Evolutionary conservation across 2,329 filamentous ascomycete species (phyloP).

Genomic region (Alternaria rosae): DNA sequence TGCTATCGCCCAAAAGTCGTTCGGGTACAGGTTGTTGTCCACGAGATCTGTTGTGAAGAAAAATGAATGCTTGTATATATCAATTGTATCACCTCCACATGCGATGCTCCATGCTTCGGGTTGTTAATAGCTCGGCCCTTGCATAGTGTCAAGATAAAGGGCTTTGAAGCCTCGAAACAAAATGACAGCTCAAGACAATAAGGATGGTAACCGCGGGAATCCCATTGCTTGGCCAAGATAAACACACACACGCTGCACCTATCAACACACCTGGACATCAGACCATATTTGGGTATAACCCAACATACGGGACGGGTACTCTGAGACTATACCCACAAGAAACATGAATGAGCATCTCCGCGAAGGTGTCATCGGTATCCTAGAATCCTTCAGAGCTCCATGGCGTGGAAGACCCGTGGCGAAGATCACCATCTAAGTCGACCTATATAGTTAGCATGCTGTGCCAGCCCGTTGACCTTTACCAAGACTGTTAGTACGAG

Average conservation of each 20-base stretch:
- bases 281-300: constrained; percentile 1
- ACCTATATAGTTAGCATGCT: neutral
- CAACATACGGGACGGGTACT: neutral
- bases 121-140: neutral
- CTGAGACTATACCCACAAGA: constrained; percentile 4
- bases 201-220: neutral
- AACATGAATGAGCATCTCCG: constrained; percentile 1
- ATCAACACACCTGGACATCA: neutral
- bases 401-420: constrained; percentile 1
- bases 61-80: neutral
- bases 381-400: neutral
- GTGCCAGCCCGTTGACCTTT: neutral
- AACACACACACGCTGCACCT: neutral
- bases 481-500: neutral
- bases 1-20: neutral
- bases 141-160: neutral
- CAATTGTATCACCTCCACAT: neutral
- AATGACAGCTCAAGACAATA: neutral
- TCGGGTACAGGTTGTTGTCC: neutral
- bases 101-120: neutral
- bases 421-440: constrained; percentile 5
- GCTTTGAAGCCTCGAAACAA: neutral
- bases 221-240: neutral
- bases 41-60: neutral
- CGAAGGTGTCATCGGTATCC: neutral